Percentiles rank a stretch among this genome's conserved stretches.
phyloP scores from a whole-genome alignment of 371 early-diverging fungal genomes.

The Lichtheimia ramosa region DNA sequence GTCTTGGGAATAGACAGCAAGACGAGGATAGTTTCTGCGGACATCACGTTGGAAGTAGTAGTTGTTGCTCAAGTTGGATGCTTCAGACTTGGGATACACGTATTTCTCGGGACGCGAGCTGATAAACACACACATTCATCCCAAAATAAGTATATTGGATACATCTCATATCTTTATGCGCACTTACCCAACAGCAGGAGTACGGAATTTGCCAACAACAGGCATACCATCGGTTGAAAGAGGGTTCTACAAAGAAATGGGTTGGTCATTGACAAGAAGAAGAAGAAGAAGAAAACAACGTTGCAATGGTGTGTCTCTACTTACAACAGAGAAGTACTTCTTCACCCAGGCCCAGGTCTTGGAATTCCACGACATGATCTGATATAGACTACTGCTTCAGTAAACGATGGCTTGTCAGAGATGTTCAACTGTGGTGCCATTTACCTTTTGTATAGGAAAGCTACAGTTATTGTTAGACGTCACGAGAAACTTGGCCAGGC shows the following conservation, averaged over 20 bases:
- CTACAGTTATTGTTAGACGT: too few species aligned
- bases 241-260: constrained; percentile 49
- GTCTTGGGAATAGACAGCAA: constrained; percentile 80
- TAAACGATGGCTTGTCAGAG: background rate
- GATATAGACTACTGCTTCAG: background rate
- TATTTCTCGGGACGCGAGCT: constrained; percentile 59
- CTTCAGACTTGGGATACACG: constrained; percentile 52
- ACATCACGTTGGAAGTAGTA: constrained; percentile 89
- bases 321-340: constrained; percentile 48
- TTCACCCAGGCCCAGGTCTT: constrained; percentile 54
- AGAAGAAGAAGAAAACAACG: background rate
- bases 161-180: background rate
- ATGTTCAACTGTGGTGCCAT: too few species aligned
- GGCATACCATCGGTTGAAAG: constrained; percentile 64
- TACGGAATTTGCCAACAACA: constrained; percentile 59
- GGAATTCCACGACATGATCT: constrained; percentile 47
- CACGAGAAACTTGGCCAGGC: too few species aligned
- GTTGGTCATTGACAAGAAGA: too few species aligned
- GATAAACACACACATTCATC: background rate
- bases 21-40: constrained; percentile 88
- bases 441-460: too few species aligned
- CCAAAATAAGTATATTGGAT: background rate
- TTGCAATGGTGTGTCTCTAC: constrained; percentile 4
- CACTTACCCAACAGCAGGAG: constrained; percentile 56
- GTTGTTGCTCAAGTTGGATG: constrained; percentile 76